Base-by-base conservation (phyloP, 805 yeast genomes). In the Candida montana region DNA sequence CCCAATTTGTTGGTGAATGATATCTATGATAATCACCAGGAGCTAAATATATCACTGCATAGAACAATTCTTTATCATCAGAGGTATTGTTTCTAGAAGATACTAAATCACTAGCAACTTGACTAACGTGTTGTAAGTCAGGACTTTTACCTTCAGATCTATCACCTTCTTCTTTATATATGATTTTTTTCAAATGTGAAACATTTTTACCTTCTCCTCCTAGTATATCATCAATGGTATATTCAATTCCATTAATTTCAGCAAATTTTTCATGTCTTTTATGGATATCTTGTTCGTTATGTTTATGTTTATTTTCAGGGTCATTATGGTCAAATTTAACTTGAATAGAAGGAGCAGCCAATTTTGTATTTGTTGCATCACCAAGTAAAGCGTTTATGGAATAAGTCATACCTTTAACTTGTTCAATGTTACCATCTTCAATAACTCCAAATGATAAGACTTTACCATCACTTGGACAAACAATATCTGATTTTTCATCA, bases 11-110 rank as follows among this genome's bases (percentile, higher is more conserved):
- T 3, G 99, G 99, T 10, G 98, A 87, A 61, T 93, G 99, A 67
- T 83, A 93, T 48, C 95, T 82, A 64, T 93, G 99, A 63, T 93
- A 93, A 61, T 93, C 99, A 31, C 99, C 99, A 0, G 99, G 99
- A 0, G 98, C 96, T 40, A 93, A 71, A 59, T 93, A 93, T 16
- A 93, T 87, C 16, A 93, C 99, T 1, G 96, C 83, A 62, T 83
- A 93, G 56, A 73, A 91, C 42, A 93, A 68, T 51, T 79, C 75
- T 40, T 79, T 83, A 32, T 75, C 73, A 18, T 61, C 53, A 12
- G 37, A 24, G 3, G 29, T 10, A 19, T 11, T 12, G 18, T 68
- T 59, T 4, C 13, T 26, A 13, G 31, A 24, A 13, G 40, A 44
- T 20, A 43, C 44, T 34, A 51, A 38, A 20, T 56, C 57, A 7